Evolutionary conservation across 371 early-diverging fungal species (phyloP).

Genomic region (Choanephora cucurbitarum): DNA sequence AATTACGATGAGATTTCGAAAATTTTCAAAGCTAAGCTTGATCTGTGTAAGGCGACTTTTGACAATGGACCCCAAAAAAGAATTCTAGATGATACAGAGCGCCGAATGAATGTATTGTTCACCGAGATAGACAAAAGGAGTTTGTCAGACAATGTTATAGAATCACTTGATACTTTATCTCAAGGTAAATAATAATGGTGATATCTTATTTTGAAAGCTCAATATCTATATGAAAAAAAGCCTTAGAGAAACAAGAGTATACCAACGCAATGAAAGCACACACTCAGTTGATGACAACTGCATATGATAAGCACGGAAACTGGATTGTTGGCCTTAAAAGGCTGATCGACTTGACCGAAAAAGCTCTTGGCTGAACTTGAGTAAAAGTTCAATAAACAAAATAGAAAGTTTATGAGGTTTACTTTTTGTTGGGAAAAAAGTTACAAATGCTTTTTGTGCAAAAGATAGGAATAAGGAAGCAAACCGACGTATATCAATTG

Average conservation of each 20-base stretch:
- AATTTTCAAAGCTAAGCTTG: conserved; percentile 14
- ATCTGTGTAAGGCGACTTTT: conserved; percentile 10
- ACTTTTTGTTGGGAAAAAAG: too few relatives aligned
- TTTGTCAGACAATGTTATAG: conserved; percentile 46
- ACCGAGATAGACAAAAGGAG: conserved; percentile 57
- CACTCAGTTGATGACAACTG: conserved; percentile 63
- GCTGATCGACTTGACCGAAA: conserved; percentile 54
- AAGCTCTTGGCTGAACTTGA: too few relatives aligned
- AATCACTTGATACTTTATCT: conserved; percentile 38
- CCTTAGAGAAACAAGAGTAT: conserved; percentile 31
- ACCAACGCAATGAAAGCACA: conserved; percentile 54
- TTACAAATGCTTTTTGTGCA: too few relatives aligned
- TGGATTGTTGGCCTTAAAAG: conserved; percentile 73
- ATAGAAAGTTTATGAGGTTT: background rate
- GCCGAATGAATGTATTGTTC: conserved; percentile 50
- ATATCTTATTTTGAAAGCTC: background rate
- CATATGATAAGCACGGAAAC: conserved; percentile 61
- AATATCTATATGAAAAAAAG: background rate
- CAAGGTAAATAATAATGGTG: conserved; percentile 35
- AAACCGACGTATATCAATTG: too few relatives aligned
- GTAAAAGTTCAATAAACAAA: too few relatives aligned
- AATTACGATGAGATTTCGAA: conserved; percentile 5
- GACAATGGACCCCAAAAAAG: conserved; percentile 55
- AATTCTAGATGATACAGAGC: conserved; percentile 63
- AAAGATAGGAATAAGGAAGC: background rate